A percentile compares a stretch with the other conserved stretches of the same genome.
Conservation (phyloP, 2,329 filamentous ascomycete species). For the Phaeosphaeriaceae sp. region DNA sequence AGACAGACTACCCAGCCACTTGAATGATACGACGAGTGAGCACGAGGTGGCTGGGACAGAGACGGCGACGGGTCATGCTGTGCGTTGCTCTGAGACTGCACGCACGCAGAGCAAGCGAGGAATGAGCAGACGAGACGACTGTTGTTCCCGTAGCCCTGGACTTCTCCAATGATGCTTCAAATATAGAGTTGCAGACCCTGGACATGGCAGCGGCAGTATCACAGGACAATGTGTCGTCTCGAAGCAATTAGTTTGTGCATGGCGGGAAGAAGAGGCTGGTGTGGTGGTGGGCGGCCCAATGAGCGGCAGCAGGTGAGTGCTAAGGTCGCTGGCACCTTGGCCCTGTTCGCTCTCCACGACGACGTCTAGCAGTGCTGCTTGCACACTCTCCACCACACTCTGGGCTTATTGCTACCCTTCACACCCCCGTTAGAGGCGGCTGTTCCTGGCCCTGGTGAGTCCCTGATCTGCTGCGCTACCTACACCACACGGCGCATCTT, state of each 20-base stretch:
- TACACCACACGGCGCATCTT: not conserved
- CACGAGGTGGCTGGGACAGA: not conserved
- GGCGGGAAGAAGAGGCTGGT: not conserved
- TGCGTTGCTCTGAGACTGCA: not conserved
- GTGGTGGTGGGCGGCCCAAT: not conserved
- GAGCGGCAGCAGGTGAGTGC: slow-evolving; percentile 3
- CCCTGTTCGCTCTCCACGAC: slow-evolving; percentile 11
- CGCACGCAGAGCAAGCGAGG: not conserved
- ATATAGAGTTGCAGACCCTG: not conserved
- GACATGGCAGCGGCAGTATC: not conserved
- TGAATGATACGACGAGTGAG: not conserved
- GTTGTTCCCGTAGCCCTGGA: not conserved
- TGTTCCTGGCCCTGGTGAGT: slow-evolving; percentile 22
- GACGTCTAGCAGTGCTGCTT: not conserved
- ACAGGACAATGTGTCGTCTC: not conserved
- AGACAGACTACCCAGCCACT: too few species aligned
- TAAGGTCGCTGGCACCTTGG: slow-evolving; percentile 7
- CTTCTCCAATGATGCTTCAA: not conserved
- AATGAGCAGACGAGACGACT: not conserved
- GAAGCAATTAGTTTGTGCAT: not conserved
- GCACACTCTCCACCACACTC: slow-evolving; percentile 6
- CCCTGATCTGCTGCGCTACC: not conserved
- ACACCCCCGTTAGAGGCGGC: slow-evolving; percentile 15
- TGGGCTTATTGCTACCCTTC: slow-evolving; percentile 16
- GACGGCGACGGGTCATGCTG: not conserved